A percentile compares a stretch with the other conserved stretches of the same genome.
phyloP scores from a whole-genome alignment of 2,329 filamentous ascomycete genomes.

The Colletotrichum lini region DNA sequence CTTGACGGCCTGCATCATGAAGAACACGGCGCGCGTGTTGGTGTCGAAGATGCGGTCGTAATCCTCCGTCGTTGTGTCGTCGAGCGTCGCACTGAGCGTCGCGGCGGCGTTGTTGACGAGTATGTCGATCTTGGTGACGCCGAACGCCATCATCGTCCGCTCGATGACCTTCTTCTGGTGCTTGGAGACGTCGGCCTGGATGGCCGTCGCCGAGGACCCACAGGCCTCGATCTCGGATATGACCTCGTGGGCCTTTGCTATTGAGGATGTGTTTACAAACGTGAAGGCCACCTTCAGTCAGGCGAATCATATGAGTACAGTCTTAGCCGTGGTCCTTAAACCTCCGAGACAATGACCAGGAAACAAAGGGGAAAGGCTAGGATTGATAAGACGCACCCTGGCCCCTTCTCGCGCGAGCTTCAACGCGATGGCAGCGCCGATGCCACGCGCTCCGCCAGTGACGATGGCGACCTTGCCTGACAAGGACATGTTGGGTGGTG shows the following conservation, averaged over 20 bases:
- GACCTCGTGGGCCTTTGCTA: constrained; percentile 43
- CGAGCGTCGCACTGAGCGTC: constrained; percentile 41
- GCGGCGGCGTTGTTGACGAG: constrained; percentile 44
- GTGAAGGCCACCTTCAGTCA: constrained; percentile 42
- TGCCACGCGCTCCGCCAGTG: constrained; percentile 65
- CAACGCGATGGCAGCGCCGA: constrained; percentile 71
- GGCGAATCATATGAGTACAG: constrained; percentile 15
- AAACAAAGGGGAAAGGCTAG: background rate
- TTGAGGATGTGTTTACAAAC: constrained; percentile 42
- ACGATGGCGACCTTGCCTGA: constrained; percentile 43
- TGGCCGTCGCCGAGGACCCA: constrained; percentile 44
- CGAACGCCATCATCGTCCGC: constrained; percentile 43
- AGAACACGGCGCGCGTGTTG: constrained; percentile 43
- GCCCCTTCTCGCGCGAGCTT: constrained; percentile 71
- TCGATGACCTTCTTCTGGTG: constrained; percentile 43
- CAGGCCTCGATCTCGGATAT: constrained; percentile 45
- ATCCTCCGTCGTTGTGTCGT: constrained; percentile 40
- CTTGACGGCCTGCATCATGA: constrained; percentile 43
- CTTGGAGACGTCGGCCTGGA: constrained; percentile 44
- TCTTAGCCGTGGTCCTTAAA: constrained; percentile 29
- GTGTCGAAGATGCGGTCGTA: constrained; percentile 44
- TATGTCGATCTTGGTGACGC: constrained; percentile 43
- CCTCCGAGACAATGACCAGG: background rate
- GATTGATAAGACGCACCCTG: constrained; percentile 55
- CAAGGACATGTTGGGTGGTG: constrained; percentile 41